Conservation (phyloP, 2,329 filamentous ascomycete species). For the Colletotrichum sp. region DNA sequence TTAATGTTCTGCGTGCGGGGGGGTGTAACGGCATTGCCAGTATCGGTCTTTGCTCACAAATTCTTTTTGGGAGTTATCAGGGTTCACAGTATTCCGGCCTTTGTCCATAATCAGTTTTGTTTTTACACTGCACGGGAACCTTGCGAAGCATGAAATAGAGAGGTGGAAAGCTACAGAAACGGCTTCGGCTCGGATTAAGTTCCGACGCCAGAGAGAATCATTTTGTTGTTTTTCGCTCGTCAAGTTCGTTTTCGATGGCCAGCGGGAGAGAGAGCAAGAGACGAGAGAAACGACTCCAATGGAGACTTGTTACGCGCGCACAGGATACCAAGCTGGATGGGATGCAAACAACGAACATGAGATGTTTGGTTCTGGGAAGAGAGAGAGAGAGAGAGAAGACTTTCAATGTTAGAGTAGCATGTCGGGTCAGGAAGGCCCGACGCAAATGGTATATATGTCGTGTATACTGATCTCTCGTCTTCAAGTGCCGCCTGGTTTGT, state of each 20-base stretch:
- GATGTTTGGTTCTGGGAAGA: background rate
- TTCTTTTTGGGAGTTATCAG: constrained; percentile 16
- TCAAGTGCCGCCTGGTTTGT: background rate
- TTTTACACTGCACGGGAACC: constrained; percentile 5
- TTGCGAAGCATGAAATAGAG: constrained; percentile 20
- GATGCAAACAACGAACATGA: background rate
- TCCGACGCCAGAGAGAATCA: background rate
- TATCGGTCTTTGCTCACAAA: constrained; percentile 8
- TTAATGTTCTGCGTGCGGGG: constrained; percentile 3
- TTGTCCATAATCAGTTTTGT: constrained; percentile 19
- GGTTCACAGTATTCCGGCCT: constrained; percentile 16
- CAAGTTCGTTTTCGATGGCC: background rate
- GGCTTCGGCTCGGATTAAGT: background rate
- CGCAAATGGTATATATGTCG: constrained; percentile 16
- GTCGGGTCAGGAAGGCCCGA: background rate
- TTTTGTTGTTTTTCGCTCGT: background rate
- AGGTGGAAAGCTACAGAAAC: constrained; percentile 19
- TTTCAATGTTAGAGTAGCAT: constrained; percentile 7
- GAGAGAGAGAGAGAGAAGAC: background rate
- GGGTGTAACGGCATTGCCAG: constrained; percentile 16
- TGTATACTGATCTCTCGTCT: background rate
- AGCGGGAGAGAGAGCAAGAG: background rate
- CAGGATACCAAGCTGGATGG: constrained; percentile 1
- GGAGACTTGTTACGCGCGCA: background rate
- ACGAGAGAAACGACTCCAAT: background rate